These are phyloP conservation scores for Aspergillus saccharolyticus DNA, from an alignment of 495 filamentous ascomycete species.

Conservation along the genomic window DNA sequence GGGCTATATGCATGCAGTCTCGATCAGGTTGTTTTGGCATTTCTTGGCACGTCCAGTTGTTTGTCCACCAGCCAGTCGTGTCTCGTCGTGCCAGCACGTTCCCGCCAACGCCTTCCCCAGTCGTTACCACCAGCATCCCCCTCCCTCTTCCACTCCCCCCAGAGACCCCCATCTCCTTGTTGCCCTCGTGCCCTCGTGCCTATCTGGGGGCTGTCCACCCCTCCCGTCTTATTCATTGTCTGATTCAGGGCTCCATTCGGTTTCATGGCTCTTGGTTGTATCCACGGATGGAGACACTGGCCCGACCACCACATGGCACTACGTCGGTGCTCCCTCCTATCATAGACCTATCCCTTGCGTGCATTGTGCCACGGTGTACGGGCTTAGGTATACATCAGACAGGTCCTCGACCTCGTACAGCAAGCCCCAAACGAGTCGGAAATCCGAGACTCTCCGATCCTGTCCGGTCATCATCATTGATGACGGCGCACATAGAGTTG, in stretches of 20 bases:
- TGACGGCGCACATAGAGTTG: neutral
- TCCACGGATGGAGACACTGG: neutral
- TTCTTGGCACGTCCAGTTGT: neutral
- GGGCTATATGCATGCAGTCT: too few relatives aligned
- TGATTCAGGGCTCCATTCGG: neutral
- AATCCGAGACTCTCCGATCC: too few relatives aligned
- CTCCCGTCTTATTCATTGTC: neutral
- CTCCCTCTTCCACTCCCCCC: neutral
- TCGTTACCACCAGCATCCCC: neutral
- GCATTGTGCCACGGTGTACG: neutral
- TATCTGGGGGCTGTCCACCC: neutral
- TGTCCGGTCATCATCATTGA: neutral
- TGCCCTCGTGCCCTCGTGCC: neutral
- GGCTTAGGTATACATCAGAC: neutral
- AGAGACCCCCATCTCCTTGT: neutral
- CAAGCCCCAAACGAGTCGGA: neutral
- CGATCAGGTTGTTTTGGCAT: neutral
- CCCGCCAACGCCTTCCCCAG: neutral
- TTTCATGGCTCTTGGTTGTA: neutral
- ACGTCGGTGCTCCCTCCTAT: neutral
- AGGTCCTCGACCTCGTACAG: too few relatives aligned
- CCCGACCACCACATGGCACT: neutral
- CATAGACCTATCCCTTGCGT: neutral
- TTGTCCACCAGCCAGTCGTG: conserved; percentile 3
- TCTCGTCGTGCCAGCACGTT: conserved; percentile 7